Conservation (phyloP, 768 basidiomycete genomes). For the Mrakia frigida region DNA sequence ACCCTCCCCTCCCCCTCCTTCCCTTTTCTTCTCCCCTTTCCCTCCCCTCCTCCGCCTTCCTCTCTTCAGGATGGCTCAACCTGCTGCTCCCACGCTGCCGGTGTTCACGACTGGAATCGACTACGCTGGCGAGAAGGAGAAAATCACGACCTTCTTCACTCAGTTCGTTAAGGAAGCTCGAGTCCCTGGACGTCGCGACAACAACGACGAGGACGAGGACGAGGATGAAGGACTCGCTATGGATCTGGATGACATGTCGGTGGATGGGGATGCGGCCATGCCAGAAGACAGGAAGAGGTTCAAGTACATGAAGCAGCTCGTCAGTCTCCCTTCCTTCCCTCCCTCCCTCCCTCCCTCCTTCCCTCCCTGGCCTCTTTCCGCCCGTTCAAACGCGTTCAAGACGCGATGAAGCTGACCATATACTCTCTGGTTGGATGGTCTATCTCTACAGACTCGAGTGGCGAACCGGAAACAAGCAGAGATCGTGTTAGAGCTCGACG, state of each 20-base stretch:
- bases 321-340: slow-evolving; percentile 46
- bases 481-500: slow-evolving; percentile 81
- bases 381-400: not conserved
- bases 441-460: slow-evolving; percentile 66
- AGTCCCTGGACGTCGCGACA: not conserved
- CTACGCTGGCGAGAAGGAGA: slow-evolving; percentile 68
- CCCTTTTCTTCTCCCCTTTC: not conserved
- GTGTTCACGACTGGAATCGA: slow-evolving; percentile 50
- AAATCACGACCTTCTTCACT: slow-evolving; percentile 65
- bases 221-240: slow-evolving; percentile 42
- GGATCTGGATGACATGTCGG: slow-evolving; percentile 61
- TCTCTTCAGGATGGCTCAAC: slow-evolving; percentile 2
- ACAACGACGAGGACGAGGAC: slow-evolving; percentile 26
- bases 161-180: slow-evolving; percentile 51
- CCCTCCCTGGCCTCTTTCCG: not conserved
- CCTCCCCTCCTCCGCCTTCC: not conserved
- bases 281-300: slow-evolving; percentile 40
- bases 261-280: slow-evolving; percentile 59
- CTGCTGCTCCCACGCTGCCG: slow-evolving; percentile 35
- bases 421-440: not conserved
- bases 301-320: slow-evolving; percentile 81
- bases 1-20: not conserved
- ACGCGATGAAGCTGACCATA: not conserved
- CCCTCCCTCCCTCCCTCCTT: slow-evolving; percentile 35
- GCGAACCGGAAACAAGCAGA: slow-evolving; percentile 90